Evolutionary conservation across 345 rosid species (phyloP).

Genomic region (Balakata baccata): DNA sequence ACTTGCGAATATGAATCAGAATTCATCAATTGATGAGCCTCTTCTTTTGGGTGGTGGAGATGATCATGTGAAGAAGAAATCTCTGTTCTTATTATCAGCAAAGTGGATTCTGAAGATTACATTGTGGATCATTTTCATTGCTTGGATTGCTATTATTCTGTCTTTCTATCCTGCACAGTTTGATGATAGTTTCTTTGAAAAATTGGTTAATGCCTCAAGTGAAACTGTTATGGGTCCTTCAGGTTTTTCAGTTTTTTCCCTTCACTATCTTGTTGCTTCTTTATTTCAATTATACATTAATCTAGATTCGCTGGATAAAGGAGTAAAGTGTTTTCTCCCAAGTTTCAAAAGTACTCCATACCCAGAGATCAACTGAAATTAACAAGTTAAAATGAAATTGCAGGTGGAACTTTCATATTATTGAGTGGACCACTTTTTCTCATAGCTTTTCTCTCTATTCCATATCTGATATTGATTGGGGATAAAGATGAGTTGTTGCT

Average conservation of each 20-base stretch:
- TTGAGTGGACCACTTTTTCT: constrained; percentile 62
- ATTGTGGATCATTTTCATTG: constrained; percentile 47
- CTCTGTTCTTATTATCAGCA: constrained; percentile 31
- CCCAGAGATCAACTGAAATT: too few relatives aligned
- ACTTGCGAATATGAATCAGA: constrained; percentile 31
- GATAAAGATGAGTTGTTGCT: constrained; percentile 33
- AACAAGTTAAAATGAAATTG: not conserved
- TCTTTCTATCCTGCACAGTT: too few relatives aligned
- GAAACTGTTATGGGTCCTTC: constrained; percentile 45
- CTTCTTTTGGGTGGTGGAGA: constrained; percentile 12
- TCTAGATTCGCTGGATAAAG: too few relatives aligned
- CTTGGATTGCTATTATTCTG: constrained; percentile 63
- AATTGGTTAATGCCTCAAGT: constrained; percentile 30
- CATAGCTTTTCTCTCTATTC: constrained; percentile 47
- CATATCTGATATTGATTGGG: constrained; percentile 46
- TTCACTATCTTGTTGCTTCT: not conserved
- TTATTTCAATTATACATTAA: too few relatives aligned
- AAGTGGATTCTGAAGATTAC: constrained; percentile 50
- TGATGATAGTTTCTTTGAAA: constrained; percentile 24
- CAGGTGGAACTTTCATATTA: constrained; percentile 63
- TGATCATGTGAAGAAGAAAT: too few relatives aligned
- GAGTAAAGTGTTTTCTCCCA: too few relatives aligned
- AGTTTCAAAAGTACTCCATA: too few relatives aligned
- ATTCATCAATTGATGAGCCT: constrained; percentile 32
- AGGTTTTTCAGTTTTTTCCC: constrained; percentile 33